Evolutionary conservation across 345 rosid species (phyloP).

Genomic region (Pistacia atlantica): DNA sequence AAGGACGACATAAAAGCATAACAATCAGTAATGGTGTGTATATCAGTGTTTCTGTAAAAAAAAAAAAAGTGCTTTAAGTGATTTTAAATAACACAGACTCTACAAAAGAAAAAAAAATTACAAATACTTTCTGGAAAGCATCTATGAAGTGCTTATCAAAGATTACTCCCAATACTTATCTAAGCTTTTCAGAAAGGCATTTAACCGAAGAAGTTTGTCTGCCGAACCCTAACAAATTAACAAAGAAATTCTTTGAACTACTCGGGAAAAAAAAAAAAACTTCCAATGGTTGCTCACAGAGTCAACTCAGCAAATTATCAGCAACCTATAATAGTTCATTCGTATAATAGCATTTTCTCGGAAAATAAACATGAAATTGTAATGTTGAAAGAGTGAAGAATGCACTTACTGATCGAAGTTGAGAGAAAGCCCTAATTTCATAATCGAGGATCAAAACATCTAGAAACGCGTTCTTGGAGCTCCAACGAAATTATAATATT

Average conservation of each 20-base stretch:
- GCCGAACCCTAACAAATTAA: too few relatives aligned
- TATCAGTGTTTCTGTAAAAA: not conserved
- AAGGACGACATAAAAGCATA: not conserved
- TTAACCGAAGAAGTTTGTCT: too few relatives aligned
- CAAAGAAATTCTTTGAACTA: too few relatives aligned
- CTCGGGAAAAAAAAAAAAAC: too few relatives aligned
- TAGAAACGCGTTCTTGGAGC: not conserved
- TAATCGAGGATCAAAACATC: conserved; percentile 25
- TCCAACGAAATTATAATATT: too few relatives aligned
- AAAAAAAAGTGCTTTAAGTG: too few relatives aligned
- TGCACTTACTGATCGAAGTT: conserved; percentile 44
- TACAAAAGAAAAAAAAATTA: too few relatives aligned
- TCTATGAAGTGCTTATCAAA: not conserved
- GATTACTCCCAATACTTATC: not conserved
- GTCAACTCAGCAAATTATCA: not conserved
- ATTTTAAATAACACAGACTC: too few relatives aligned
- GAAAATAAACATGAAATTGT: conserved; percentile 4
- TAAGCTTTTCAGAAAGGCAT: not conserved
- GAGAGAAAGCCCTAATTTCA: conserved; percentile 40
- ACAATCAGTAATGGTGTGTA: not conserved
- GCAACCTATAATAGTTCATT: not conserved
- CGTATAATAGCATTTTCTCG: not conserved
- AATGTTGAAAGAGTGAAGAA: not conserved
- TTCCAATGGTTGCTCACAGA: not conserved
- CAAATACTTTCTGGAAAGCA: not conserved